Conservation (phyloP, 768 basidiomycete species). For the Chalciporus piperatus region DNA sequence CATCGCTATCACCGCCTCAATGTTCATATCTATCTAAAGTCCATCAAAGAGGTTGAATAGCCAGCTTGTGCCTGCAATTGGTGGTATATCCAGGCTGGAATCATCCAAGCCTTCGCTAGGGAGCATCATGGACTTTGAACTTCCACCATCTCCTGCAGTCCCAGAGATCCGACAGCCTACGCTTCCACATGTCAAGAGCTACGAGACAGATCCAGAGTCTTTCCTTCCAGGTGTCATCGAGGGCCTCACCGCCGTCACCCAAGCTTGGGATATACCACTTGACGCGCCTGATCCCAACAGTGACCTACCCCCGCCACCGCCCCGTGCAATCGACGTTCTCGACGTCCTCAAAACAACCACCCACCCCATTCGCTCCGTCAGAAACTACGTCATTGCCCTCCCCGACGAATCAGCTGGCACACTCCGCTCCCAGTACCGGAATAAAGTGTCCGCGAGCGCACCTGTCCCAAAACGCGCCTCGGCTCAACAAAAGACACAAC, state of each 20-base stretch:
- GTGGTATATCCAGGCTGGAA: constrained; percentile 49
- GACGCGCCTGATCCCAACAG: constrained; percentile 17
- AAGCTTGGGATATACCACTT: constrained; percentile 52
- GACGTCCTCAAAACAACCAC: constrained; percentile 76
- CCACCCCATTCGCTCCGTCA: constrained; percentile 73
- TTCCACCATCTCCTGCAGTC: constrained; percentile 67
- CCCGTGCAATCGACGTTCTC: constrained; percentile 56
- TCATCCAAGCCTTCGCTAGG: constrained; percentile 38
- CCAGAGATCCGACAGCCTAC: constrained; percentile 45
- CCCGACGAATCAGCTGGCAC: constrained; percentile 69
- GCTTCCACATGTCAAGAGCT: constrained; percentile 58
- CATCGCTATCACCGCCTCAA: background rate
- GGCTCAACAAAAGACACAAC: constrained; percentile 33
- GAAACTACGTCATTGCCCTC: constrained; percentile 79
- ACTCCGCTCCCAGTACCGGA: constrained; percentile 57
- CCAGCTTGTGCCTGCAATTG: constrained; percentile 76
- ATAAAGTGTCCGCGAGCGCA: constrained; percentile 38
- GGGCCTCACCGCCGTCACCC: constrained; percentile 65
- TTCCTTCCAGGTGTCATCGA: constrained; percentile 75
- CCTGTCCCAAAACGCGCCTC: constrained; percentile 35
- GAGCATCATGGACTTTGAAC: constrained; percentile 49
- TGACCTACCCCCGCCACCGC: background rate
- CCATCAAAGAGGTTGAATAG: constrained; percentile 49
- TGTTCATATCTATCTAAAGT: constrained; percentile 25
- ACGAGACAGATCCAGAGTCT: constrained; percentile 73